These are phyloP conservation scores for Thymus quinquecostatus DNA, from an alignment of 257 asterid genomes.

Conservation along the genomic window DNA sequence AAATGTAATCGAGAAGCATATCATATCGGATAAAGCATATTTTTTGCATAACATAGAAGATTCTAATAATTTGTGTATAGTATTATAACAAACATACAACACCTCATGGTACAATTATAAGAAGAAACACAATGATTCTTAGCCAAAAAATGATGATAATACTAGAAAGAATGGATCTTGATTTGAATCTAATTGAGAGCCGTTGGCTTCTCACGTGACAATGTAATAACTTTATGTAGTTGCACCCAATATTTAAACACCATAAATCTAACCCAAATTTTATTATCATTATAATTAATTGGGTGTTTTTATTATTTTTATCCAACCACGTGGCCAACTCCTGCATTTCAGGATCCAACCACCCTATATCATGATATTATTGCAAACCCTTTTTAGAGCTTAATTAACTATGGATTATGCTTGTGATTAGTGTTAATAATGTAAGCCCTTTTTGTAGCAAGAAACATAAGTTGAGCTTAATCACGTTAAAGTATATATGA, in stretches of 20 bases:
- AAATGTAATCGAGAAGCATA: too few relatives aligned
- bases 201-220: slow-evolving; percentile 42
- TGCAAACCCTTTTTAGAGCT: neutral
- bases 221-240: slow-evolving; percentile 18
- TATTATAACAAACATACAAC: neutral
- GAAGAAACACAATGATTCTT: too few relatives aligned
- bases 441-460: too few relatives aligned
- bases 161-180: slow-evolving; percentile 15
- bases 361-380: neutral
- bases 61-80: neutral
- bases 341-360: slow-evolving; percentile 27
- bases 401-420: neutral
- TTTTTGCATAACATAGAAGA: too few relatives aligned
- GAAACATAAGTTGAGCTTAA: too few relatives aligned
- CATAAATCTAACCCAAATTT: neutral
- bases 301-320: neutral
- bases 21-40: too few relatives aligned
- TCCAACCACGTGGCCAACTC: slow-evolving; percentile 41
- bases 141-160: neutral
- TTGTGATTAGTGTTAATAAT: neutral
- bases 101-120: neutral
- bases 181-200: slow-evolving; percentile 4
- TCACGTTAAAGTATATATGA: too few relatives aligned
- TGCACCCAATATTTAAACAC: slow-evolving; percentile 20
- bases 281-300: slow-evolving; percentile 7